Percentiles rank a stretch among this genome's conserved stretches.
Conservation (phyloP, 306 rosid species). For the Pyrus pyrifolia region DNA sequence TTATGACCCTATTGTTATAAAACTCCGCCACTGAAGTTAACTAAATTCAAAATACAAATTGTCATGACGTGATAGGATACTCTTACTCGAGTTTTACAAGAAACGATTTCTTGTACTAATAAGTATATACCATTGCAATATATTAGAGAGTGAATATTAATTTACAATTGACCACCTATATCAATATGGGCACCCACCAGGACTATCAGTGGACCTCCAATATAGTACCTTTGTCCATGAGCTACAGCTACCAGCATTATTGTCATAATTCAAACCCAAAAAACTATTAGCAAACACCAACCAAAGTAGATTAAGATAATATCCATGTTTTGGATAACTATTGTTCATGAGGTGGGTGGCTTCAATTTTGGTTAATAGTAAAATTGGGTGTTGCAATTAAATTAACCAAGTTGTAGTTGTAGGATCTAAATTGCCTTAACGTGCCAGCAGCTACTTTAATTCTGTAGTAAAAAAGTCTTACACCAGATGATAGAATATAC, state of each 20-base stretch:
- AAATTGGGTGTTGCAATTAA: neutral
- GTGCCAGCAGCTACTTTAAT: neutral
- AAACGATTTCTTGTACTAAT: too few relatives aligned
- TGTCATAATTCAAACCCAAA: neutral
- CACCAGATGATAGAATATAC: neutral
- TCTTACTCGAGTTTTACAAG: neutral
- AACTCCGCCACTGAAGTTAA: too few relatives aligned
- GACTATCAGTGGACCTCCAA: neutral
- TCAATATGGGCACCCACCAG: neutral
- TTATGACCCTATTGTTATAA: too few relatives aligned
- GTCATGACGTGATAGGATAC: too few relatives aligned
- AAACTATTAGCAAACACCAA: neutral
- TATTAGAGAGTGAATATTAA: neutral
- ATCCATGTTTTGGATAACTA: neutral
- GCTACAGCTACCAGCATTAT: slow-evolving; percentile 1
- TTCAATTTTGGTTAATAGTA: neutral
- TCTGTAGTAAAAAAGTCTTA: neutral
- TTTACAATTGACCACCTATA: neutral
- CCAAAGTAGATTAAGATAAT: neutral
- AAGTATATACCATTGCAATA: neutral
- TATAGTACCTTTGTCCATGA: neutral
- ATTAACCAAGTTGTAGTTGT: neutral
- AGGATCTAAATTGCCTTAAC: neutral
- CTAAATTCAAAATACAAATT: too few relatives aligned
- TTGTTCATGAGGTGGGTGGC: neutral